These are phyloP conservation scores for Furcasterigmium sp. DNA, from an alignment of 2,329 filamentous ascomycete species.

Conservation along the genomic window DNA sequence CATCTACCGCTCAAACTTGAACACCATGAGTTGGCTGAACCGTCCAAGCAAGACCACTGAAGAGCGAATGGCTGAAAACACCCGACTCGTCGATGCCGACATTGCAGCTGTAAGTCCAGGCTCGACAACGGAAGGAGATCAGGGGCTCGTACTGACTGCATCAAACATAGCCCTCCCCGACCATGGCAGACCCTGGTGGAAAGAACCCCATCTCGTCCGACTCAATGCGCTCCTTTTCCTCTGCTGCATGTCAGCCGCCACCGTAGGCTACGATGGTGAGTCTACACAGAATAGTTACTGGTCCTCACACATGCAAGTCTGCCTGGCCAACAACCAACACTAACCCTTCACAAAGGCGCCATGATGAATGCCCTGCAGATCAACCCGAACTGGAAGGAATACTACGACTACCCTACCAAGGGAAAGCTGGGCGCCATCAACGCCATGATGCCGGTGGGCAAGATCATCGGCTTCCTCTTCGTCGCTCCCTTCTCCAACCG, in stretches of 20 bases:
- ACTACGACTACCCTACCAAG: conserved; percentile 18
- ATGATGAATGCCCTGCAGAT: conserved; percentile 36
- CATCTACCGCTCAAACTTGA: background rate
- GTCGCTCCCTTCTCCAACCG: conserved; percentile 20
- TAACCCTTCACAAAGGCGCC: conserved; percentile 16
- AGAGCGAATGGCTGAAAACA: background rate
- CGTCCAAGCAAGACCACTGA: background rate
- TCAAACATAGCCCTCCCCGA: background rate
- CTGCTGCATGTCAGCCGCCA: conserved; percentile 27
- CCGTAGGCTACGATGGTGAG: conserved; percentile 30
- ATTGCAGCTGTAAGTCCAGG: background rate
- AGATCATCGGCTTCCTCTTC: conserved; percentile 9
- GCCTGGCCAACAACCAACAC: background rate
- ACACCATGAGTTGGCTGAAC: background rate
- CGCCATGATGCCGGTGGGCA: conserved; percentile 8
- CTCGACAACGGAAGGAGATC: background rate
- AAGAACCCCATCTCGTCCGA: background rate
- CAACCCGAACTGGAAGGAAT: conserved; percentile 27
- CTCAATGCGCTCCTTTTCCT: background rate
- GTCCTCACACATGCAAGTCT: no score
- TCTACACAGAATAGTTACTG: background rate
- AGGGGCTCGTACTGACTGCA: background rate
- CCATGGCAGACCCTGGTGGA: background rate
- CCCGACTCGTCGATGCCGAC: background rate
- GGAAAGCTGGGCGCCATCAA: conserved; percentile 10